A percentile compares a stretch with the other conserved stretches of the same genome.
Conservation (phyloP, 1,284 basidiomycete genomes). For the Apiotrichum sp. region DNA sequence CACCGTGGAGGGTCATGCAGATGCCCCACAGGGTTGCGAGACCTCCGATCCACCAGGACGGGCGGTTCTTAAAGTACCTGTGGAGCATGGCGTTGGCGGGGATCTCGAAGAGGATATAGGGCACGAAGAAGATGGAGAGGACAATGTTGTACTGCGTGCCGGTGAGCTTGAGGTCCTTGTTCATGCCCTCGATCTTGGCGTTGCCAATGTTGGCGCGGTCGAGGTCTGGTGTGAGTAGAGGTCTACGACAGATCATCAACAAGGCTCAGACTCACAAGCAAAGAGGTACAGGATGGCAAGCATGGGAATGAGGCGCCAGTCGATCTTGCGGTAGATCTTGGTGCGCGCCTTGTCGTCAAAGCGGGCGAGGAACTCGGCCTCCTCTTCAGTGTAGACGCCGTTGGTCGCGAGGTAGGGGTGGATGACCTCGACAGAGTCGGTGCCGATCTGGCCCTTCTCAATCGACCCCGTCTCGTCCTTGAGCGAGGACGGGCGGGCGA, state of each 20-base stretch:
- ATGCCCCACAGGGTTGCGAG: background rate
- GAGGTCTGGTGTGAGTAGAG: no score
- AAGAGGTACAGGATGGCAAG: conserved; percentile 60
- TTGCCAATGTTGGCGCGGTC: conserved; percentile 17
- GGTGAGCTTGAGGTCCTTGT: conserved; percentile 13
- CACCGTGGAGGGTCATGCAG: conserved; percentile 4
- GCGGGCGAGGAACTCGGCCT: conserved; percentile 3
- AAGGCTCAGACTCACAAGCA: conserved; percentile 54
- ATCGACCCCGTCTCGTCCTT: no score
- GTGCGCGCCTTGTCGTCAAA: conserved; percentile 3
- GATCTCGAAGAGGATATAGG: conserved; percentile 38
- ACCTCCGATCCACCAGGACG: background rate
- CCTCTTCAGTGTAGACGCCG: conserved; percentile 22
- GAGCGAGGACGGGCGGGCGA: no score
- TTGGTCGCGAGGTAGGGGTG: no score
- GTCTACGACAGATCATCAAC: background rate
- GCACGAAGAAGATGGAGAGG: conserved; percentile 30
- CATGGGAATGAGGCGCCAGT: conserved; percentile 24
- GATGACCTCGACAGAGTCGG: no score
- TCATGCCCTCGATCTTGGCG: conserved; percentile 19
- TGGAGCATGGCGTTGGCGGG: conserved; percentile 19
- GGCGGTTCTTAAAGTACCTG: background rate
- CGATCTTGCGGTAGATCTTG: conserved; percentile 14
- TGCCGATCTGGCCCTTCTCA: no score
- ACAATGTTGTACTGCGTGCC: conserved; percentile 26